Base-by-base conservation (phyloP, 2,329 filamentous ascomycete genomes). In the Cyphellophora attinorum region DNA sequence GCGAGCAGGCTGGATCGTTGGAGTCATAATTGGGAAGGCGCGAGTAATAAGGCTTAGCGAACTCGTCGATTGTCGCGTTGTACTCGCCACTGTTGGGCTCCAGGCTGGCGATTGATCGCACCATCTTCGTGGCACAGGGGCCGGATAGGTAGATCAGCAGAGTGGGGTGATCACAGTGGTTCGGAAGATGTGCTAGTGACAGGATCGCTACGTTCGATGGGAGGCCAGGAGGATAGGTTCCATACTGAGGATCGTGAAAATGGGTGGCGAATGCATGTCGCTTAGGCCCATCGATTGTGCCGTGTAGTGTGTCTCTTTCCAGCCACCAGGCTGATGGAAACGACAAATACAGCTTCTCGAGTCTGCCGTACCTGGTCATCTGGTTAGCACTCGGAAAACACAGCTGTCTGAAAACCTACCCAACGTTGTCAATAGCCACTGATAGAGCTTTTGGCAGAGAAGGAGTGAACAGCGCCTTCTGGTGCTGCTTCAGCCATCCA, bases 311-410 rank as follows among this genome's bases (percentile, higher is more conserved):
- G 6, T 6, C n/a, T 17, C 10, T 14, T 17, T 36, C 5, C 2
- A 74, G 62, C 85, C 86, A 93, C 54, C 88, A 93, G 0, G 85
- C 76, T 8, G 59, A 64, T 0, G 81, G 76, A 48, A 93, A 93
- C 23, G 71, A 81, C 27, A 85, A 68, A 52, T 69, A 70, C 12
- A 69, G 52, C 39, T 65, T 65, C 46, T 70, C 65, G 2, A 62
- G 49, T 12, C 55, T 51, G 38, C 65, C 65, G 41, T 65, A 68
- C 17, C 61, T 63, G 40, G n/a, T n/a, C n/a, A n/a, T n/a, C n/a
- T n/a, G n/a, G n/a, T n/a, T n/a, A n/a, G n/a, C n/a, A n/a, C n/a
- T n/a, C n/a, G n/a, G n/a, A n/a, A n/a, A n/a, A n/a, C n/a, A n/a
- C n/a, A n/a, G n/a, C n/a, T n/a, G n/a, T n/a, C n/a, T n/a, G n/a